Conservation (phyloP, 2,329 filamentous ascomycete genomes). For the Verticillium dahliae region DNA sequence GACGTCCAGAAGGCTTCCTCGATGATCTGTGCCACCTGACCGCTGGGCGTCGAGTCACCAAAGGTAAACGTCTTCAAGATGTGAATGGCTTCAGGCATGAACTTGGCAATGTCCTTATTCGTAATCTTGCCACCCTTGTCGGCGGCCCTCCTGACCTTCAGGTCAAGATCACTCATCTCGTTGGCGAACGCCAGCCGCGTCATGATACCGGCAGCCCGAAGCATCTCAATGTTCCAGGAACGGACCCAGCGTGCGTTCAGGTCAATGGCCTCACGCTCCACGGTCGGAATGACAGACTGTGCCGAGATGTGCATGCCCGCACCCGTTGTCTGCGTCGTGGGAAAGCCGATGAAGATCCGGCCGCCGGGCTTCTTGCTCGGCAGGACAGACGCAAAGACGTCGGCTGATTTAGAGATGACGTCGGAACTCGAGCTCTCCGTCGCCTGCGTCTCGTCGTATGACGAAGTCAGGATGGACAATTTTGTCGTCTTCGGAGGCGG, state of each 20-base stretch:
- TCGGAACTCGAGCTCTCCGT: conserved; percentile 49
- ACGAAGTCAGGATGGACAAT: conserved; percentile 83
- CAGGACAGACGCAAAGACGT: conserved; percentile 85
- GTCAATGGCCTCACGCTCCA: conserved; percentile 94
- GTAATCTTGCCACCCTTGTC: conserved; percentile 46
- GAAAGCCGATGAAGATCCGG: conserved; percentile 94
- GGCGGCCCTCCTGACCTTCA: conserved; percentile 45
- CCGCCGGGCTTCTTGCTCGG: conserved; percentile 77
- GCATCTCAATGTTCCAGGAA: conserved; percentile 91
- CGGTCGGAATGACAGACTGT: conserved; percentile 92
- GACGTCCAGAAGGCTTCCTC: conserved; percentile 96
- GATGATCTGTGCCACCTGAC: conserved; percentile 75
- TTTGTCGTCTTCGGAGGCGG: conserved; percentile 83
- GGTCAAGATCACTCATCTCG: conserved; percentile 74
- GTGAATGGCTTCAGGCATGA: conserved; percentile 75
- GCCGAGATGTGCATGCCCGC: conserved; percentile 91
- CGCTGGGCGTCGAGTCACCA: conserved; percentile 81
- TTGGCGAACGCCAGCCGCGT: conserved; percentile 80
- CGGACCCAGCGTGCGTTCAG: conserved; percentile 92
- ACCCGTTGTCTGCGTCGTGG: conserved; percentile 94
- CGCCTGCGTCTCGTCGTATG: conserved; percentile 72
- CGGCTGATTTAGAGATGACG: conserved; percentile 50
- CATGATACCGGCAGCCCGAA: conserved; percentile 84
- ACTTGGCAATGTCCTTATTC: conserved; percentile 56
- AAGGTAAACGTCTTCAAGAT: conserved; percentile 84